These are phyloP conservation scores for Brasilioporus rufonigricans DNA, from an alignment of 768 basidiomycete genomes.

Conservation along the genomic window DNA sequence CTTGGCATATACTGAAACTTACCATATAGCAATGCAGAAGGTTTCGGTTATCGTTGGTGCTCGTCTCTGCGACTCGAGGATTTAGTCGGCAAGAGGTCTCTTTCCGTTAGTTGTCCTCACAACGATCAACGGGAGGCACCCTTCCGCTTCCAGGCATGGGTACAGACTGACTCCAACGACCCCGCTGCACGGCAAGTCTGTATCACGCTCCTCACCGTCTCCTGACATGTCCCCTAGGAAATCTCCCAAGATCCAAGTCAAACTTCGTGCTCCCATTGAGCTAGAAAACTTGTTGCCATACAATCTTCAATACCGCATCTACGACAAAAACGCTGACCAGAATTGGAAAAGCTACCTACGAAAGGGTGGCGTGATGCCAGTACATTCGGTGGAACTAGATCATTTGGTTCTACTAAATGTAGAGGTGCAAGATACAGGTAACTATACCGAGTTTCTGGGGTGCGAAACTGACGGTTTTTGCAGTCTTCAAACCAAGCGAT, in stretches of 20 bases:
- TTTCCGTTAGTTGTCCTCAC: conserved; percentile 85
- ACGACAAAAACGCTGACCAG: conserved; percentile 91
- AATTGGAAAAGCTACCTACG: conserved; percentile 94
- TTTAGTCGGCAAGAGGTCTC: conserved; percentile 60
- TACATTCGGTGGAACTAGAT: conserved; percentile 89
- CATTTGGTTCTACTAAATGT: conserved; percentile 90
- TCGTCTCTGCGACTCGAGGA: conserved; percentile 87
- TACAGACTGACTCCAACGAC: conserved; percentile 68
- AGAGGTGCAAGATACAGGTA: conserved; percentile 89
- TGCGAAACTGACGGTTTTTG: not conserved
- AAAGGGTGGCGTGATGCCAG: conserved; percentile 92
- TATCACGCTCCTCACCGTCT: not conserved
- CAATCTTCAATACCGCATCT: conserved; percentile 94
- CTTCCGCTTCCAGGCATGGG: conserved; percentile 93
- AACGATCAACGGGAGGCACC: conserved; percentile 77
- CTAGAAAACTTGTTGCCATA: conserved; percentile 94
- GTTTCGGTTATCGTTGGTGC: conserved; percentile 96
- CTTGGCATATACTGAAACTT: not conserved
- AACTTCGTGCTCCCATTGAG: conserved; percentile 90
- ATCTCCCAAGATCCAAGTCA: conserved; percentile 82
- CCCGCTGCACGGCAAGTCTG: conserved; percentile 49
- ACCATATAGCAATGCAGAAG: conserved; percentile 51
- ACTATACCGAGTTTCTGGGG: not conserved
- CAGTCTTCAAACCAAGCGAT: conserved; percentile 91
- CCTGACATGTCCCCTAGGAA: conserved; percentile 45